Percentiles rank a stretch among this genome's conserved stretches.
Evolutionary conservation across 140 eudicot species (phyloP).

Genomic region (Cichorium intybus): DNA sequence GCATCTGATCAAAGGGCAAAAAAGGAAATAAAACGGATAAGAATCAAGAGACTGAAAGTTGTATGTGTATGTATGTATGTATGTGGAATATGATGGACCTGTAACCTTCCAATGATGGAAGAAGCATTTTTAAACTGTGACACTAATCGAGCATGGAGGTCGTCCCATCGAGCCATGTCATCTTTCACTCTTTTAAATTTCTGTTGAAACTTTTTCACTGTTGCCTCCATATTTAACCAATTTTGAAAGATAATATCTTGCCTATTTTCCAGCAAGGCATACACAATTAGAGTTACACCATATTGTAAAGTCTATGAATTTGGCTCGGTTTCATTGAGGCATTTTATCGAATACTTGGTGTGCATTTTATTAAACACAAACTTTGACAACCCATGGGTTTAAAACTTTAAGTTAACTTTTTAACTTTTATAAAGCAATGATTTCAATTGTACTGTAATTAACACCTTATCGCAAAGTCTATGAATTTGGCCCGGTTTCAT

Average conservation of each 20-base stretch:
- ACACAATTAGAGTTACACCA: background rate
- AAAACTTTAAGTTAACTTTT: too few species aligned
- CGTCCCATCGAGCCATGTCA: conserved; percentile 60
- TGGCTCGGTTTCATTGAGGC: too few species aligned
- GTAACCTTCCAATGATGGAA: conserved; percentile 67
- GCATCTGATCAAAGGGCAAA: conserved; percentile 35
- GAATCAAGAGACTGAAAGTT: conserved; percentile 3
- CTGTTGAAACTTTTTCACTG: conserved; percentile 70
- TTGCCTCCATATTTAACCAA: conserved; percentile 51
- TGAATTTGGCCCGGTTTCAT: too few species aligned
- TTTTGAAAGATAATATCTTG: background rate
- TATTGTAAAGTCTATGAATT: too few species aligned
- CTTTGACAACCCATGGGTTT: too few species aligned
- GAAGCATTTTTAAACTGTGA: conserved; percentile 76
- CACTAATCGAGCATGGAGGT: conserved; percentile 53
- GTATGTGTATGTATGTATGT: background rate
- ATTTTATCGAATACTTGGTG: too few species aligned
- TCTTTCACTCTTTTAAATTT: conserved; percentile 53
- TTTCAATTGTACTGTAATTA: too few species aligned
- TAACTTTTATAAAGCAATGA: too few species aligned
- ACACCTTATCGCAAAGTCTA: too few species aligned
- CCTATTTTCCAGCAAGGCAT: conserved; percentile 2
- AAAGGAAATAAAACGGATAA: background rate
- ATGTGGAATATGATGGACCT: conserved; percentile 38
- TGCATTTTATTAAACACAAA: too few species aligned